Evolutionary conservation across 768 basidiomycete genomes (phyloP), one percentile per base, ranked within the genome.

Genomic region (Neoboletus magnificus): DNA sequence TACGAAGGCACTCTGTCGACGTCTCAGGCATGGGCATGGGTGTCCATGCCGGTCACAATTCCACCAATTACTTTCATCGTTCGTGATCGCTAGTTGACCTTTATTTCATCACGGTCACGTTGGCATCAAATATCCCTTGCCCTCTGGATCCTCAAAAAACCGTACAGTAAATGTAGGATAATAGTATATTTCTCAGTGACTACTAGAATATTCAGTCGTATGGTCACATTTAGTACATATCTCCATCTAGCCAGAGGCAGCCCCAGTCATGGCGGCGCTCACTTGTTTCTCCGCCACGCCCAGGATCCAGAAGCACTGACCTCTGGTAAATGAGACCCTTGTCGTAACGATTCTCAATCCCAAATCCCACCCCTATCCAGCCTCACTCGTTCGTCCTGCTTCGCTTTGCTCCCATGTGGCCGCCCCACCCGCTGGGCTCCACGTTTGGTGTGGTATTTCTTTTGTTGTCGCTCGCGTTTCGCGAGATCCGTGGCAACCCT

Each of bases 361-460:
- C 85, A 90, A 39, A 84, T 70, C 18, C 81, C 83, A 64, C 77
- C 75, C 49, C 74, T 75, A 64, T 87, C 87, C 40, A 82, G 47
- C 62, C 82, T 84, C 12, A 91, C 79, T 55, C 82, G 76, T 30
- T 73, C 80, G 64, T 93, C 89, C 65, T 85, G 84, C 73, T 92
- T 95, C 52, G 86, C 86, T 68, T 95, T 95, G 68, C 89, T 92
- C 22, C 93, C 93, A 60, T 85, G 84, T 23, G 84, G 76, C 37
- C 90, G 76, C 25, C 89, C 89, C 29, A 78, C 82, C 52, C 83
- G 77, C 51, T 82, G 79, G 4, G 77, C 77, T 8, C 80, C 78
- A 58, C 85, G 82, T 71, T 86, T 90, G 1, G 89, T 84, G 73
- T 95, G 93, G 67, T 89, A 82, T 68, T 90, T 91, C 54, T 81